A percentile compares a stretch with the other conserved stretches of the same genome.
Evolutionary conservation across 495 filamentous ascomycete genomes (phyloP).

Genomic region (Letharia lupina): DNA sequence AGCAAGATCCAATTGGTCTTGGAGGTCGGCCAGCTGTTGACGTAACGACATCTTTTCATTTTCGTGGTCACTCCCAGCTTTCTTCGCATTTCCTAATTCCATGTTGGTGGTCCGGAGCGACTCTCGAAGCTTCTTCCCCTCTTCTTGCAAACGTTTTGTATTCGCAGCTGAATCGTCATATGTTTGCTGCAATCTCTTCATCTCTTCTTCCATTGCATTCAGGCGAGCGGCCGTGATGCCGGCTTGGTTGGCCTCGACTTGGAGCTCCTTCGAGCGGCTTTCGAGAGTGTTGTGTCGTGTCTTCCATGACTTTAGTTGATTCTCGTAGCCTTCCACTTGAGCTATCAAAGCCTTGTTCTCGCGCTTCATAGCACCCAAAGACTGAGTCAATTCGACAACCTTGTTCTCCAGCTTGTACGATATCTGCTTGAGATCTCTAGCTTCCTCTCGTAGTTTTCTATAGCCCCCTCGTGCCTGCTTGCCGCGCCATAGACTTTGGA

Average conservation of each 20-base stretch:
- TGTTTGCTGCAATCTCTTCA: constrained; percentile 78
- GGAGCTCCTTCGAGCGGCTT: constrained; percentile 81
- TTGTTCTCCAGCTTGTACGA: constrained; percentile 99
- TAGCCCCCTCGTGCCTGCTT: constrained; percentile 72
- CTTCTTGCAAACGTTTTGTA: constrained; percentile 87
- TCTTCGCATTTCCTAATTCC: constrained; percentile 68
- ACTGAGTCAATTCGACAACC: constrained; percentile 95
- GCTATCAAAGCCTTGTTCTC: constrained; percentile 83
- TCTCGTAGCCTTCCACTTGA: constrained; percentile 94
- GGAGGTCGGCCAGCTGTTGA: constrained; percentile 79
- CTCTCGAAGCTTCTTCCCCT: constrained; percentile 74
- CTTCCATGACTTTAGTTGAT: constrained; percentile 90
- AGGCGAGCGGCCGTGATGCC: constrained; percentile 88
- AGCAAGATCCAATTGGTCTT: constrained; percentile 85
- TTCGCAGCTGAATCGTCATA: constrained; percentile 80
- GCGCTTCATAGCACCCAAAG: constrained; percentile 78
- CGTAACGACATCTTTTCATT: constrained; percentile 74
- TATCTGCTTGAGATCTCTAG: constrained; percentile 95
- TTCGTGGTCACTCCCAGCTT: constrained; percentile 62
- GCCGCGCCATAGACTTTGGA: constrained; percentile 91
- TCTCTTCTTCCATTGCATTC: constrained; percentile 83
- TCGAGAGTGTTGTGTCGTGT: constrained; percentile 87
- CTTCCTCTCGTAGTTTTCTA: constrained; percentile 86
- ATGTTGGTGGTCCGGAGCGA: constrained; percentile 63
- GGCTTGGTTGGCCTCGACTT: constrained; percentile 93